phyloP scores from a whole-genome alignment of 257 asterid species.

The Vinca minor region DNA sequence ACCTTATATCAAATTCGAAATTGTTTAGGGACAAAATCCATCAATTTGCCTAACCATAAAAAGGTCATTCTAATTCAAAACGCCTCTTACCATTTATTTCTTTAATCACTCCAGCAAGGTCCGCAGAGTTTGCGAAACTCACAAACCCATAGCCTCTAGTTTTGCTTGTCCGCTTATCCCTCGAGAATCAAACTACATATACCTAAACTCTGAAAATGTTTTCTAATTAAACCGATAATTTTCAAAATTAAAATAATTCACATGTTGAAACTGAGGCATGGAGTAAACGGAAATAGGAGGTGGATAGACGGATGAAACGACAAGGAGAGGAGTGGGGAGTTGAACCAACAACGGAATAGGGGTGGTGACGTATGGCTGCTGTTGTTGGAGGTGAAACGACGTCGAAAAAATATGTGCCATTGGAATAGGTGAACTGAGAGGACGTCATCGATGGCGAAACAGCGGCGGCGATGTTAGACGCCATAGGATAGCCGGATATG shows the following conservation, averaged over 20 bases:
- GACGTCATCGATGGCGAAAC: constrained; percentile 43
- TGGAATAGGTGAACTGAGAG: constrained; percentile 60
- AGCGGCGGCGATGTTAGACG: constrained; percentile 44
- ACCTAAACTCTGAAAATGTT: background rate
- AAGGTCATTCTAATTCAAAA: too few relatives aligned
- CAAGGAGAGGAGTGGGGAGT: constrained; percentile 16
- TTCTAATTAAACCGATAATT: background rate
- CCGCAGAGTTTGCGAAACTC: constrained; percentile 78
- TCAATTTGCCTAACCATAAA: too few relatives aligned
- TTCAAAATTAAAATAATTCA: background rate
- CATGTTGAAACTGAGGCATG: constrained; percentile 35
- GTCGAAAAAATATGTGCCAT: constrained; percentile 75
- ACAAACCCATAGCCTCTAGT: constrained; percentile 93
- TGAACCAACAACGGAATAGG: constrained; percentile 19
- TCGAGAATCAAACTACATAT: constrained; percentile 16
- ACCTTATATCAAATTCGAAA: too few relatives aligned
- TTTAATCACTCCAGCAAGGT: constrained; percentile 78
- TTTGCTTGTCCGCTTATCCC: constrained; percentile 95
- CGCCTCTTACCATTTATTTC: constrained; percentile 71
- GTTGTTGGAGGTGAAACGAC: constrained; percentile 87
- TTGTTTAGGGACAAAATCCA: too few relatives aligned
- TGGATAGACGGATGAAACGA: constrained; percentile 17
- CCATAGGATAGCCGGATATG: constrained; percentile 10
- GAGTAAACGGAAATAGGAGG: constrained; percentile 25
- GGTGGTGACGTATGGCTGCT: constrained; percentile 45